Evolutionary conservation across 306 rosid species (phyloP), one percentile per base, ranked within the genome.

Genomic region (Cicer cuneatum): DNA sequence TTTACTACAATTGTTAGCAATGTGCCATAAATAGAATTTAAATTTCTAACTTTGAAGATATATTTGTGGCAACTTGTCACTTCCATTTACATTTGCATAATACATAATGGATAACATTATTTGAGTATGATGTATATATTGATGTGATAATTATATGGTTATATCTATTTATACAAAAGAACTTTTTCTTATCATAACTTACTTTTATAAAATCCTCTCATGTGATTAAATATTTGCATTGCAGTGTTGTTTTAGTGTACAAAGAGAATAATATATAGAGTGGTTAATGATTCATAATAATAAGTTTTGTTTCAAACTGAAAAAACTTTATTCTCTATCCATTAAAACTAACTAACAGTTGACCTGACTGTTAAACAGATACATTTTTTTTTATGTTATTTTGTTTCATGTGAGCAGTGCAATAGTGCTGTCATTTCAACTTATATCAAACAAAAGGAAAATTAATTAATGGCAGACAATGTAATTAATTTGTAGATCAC

Each of bases 401-500:
- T 58, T 48, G 81, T 69, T 63, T 72, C 69, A 53, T 80, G 47
- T 66, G 15, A 69, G 56, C 42, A 60, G 2, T 8, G 45, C 51
- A 16, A 16, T 80, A 70, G 83, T 86, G 89, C 80, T 82, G 87
- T 88, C 93, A 69, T 83, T 81, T 89, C 87, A 78, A 75, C 43
- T 80, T 61, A 73, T 59, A 24, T 2, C 33, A 24, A 24, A 24
- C 39, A 57, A 57, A 57, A 19, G 46, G 70, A 65, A 67, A 2
- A 0, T 33, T 29, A 58, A 56, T 10, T 83, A 83, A 67, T 81
- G 82, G 80, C 90, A 81, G 84, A 78, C 86, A 75, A 10, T 68
- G 80, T 67, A 53, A 77, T 76, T 83, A 71, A 70, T 70, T 78
- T 35, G 14, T 78, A 35, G 13, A 70, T 71, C 74, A 72, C 78